Evolutionary conservation across 306 rosid species (phyloP).

Genomic region (Cyamopsis tetragonoloba): DNA sequence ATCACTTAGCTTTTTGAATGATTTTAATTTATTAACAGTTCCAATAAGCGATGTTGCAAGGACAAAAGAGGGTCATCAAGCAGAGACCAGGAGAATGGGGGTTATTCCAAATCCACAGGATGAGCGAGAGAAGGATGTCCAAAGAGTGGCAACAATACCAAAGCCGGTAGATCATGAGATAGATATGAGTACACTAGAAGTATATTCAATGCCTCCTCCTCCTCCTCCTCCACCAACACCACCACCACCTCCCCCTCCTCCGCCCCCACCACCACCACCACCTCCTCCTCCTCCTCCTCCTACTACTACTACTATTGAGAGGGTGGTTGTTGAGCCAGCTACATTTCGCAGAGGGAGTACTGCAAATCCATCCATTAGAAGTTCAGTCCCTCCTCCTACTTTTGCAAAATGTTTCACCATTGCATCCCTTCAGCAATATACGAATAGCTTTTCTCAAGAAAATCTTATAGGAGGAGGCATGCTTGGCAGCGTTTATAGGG

Average conservation of each 20-base stretch:
- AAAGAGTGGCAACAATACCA: conserved; percentile 41
- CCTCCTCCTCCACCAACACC: conserved; percentile 34
- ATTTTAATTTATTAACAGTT: conserved; percentile 36
- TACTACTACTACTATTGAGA: conserved; percentile 44
- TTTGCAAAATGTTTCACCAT: conserved; percentile 67
- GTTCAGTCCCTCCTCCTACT: conserved; percentile 31
- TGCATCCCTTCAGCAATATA: conserved; percentile 92
- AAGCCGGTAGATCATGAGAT: conserved; percentile 52
- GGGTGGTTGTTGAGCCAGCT: conserved; percentile 56
- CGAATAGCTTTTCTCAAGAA: conserved; percentile 92
- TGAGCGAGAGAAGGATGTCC: conserved; percentile 46
- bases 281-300: conserved; percentile 50
- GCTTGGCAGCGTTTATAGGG: conserved; percentile 90
- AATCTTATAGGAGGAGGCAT: conserved; percentile 83
- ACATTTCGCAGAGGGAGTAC: conserved; percentile 34
- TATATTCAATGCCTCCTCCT: conserved; percentile 54
- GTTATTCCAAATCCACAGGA: conserved; percentile 51
- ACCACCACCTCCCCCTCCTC: background rate
- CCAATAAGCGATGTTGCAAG: conserved; percentile 40
- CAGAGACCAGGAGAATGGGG: conserved; percentile 45
- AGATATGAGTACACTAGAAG: conserved; percentile 51
- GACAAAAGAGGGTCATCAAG: conserved; percentile 50
- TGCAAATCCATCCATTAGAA: conserved; percentile 43
- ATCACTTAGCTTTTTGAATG: background rate
- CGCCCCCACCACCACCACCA: conserved; percentile 45